Evolutionary conservation across 768 basidiomycete species (phyloP).

Genomic region (Lepiota venenata): DNA sequence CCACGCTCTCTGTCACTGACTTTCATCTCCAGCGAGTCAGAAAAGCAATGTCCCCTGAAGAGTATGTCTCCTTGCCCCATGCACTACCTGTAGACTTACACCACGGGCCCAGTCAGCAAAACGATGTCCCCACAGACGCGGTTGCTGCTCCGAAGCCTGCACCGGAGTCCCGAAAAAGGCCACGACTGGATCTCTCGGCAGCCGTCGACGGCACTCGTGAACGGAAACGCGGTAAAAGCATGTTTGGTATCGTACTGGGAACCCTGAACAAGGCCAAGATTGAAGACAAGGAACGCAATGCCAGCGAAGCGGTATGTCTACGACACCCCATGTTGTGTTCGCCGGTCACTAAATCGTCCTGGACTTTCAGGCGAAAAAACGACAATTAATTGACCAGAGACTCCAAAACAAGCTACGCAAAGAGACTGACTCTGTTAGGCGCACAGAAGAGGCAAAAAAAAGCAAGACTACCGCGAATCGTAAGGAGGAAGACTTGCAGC

Average conservation of each 20-base stretch:
- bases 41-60: conserved; percentile 48
- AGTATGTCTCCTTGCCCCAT: conserved; percentile 32
- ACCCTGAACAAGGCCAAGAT: conserved; percentile 86
- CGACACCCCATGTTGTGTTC: neutral
- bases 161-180: conserved; percentile 62
- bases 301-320: conserved; percentile 74
- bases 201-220: conserved; percentile 46
- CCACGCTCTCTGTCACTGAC: conserved; percentile 28
- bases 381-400: conserved; percentile 79
- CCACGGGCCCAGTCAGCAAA: conserved; percentile 23
- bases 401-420: conserved; percentile 81
- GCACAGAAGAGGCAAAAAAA: conserved; percentile 83
- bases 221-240: conserved; percentile 82
- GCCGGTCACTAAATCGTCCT: neutral
- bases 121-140: conserved; percentile 17
- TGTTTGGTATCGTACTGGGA: conserved; percentile 81
- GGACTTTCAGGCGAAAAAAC: conserved; percentile 69
- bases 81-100: neutral
- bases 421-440: conserved; percentile 84
- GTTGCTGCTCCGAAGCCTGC: conserved; percentile 33
- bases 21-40: conserved; percentile 18
- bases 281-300: conserved; percentile 80
- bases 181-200: conserved; percentile 62
- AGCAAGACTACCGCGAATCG: conserved; percentile 73
- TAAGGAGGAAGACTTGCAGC: conserved; percentile 78